Percentiles rank a stretch among this genome's conserved stretches.
Evolutionary conservation across 768 basidiomycete genomes (phyloP).

Genomic region (Agaricus sinodeliciosus): DNA sequence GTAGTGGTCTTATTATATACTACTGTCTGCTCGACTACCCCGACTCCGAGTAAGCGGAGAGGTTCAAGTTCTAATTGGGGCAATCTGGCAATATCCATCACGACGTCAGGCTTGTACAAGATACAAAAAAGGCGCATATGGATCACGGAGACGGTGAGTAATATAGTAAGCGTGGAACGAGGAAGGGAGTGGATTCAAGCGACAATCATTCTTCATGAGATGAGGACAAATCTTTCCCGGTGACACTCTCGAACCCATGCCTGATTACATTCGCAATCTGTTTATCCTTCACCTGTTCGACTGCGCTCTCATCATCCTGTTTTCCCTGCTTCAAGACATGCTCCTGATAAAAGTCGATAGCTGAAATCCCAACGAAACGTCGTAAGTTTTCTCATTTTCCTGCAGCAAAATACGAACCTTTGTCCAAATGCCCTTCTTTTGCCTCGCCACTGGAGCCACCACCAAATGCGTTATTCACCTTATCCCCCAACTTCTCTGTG

Average conservation of each 20-base stretch:
- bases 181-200: too few species aligned
- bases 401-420: slow-evolving; percentile 18
- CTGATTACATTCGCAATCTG: slow-evolving; percentile 29
- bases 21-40: too few species aligned
- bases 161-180: too few species aligned
- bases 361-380: slow-evolving; percentile 14
- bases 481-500: slow-evolving; percentile 9
- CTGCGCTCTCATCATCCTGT: slow-evolving; percentile 30
- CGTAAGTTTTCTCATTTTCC: neutral
- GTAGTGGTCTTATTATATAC: too few species aligned
- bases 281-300: slow-evolving; percentile 35
- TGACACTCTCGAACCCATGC: slow-evolving; percentile 21
- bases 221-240: slow-evolving; percentile 25
- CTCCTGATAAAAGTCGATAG: slow-evolving; percentile 35
- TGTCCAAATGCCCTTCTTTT: slow-evolving; percentile 24
- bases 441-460: slow-evolving; percentile 18
- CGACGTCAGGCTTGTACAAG: too few species aligned
- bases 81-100: too few species aligned
- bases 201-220: neutral
- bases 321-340: slow-evolving; percentile 29
- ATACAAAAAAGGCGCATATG: too few species aligned
- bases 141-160: too few species aligned
- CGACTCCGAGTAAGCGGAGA: too few species aligned
- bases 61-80: too few species aligned
- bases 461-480: slow-evolving; percentile 19